These are phyloP conservation scores for Candida frijolesensis DNA, from an alignment of 1,139 yeast genomes.

Conservation along the genomic window DNA sequence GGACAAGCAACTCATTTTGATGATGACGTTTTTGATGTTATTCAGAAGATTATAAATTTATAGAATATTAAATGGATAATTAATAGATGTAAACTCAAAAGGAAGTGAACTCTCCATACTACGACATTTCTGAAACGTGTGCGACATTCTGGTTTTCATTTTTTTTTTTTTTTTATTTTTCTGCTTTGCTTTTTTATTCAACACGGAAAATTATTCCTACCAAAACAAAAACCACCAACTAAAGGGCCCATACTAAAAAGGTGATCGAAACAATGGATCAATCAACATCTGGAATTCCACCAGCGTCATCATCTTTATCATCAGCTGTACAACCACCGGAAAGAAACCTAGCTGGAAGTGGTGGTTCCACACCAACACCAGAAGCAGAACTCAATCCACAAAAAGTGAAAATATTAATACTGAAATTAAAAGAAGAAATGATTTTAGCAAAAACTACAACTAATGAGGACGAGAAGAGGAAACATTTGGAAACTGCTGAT, in stretches of 20 bases:
- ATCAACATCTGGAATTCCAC: neutral
- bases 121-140: too few relatives aligned
- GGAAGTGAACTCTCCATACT: too few relatives aligned
- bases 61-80: neutral
- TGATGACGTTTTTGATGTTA: constrained; percentile 19
- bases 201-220: too few relatives aligned
- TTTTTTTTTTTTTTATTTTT: too few relatives aligned
- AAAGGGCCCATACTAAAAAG: neutral
- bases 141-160: too few relatives aligned
- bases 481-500: constrained; percentile 68
- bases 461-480: constrained; percentile 64
- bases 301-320: neutral
- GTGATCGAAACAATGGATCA: neutral
- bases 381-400: constrained; percentile 18
- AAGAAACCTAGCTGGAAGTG: neutral
- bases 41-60: constrained; percentile 18
- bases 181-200: too few relatives aligned
- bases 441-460: constrained; percentile 58
- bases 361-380: constrained; percentile 14
- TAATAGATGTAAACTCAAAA: neutral
- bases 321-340: neutral
- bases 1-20: constrained; percentile 10
- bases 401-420: constrained; percentile 13
- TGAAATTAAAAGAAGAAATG: constrained; percentile 56
- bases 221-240: neutral